phyloP scores from a whole-genome alignment of 306 rosid species.

The Morella rubra region DNA sequence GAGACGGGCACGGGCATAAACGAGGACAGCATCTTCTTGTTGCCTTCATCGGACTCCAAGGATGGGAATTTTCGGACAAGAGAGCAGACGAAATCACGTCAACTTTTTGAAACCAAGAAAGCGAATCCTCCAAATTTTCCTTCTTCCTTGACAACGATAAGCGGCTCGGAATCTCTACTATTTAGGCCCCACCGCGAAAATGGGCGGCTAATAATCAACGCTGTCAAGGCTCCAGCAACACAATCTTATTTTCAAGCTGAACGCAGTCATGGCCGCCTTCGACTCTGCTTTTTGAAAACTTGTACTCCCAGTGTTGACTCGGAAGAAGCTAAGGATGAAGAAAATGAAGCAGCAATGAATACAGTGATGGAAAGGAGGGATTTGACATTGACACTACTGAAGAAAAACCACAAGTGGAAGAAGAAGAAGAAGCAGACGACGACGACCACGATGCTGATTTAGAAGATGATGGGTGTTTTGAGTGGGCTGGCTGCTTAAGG shows the following conservation, averaged over 20 bases:
- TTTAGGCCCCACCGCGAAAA: constrained; percentile 71
- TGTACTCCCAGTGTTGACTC: too few relatives aligned
- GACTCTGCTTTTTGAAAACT: too few relatives aligned
- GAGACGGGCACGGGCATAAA: constrained; percentile 74
- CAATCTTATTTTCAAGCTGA: constrained; percentile 57
- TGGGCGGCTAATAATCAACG: constrained; percentile 68
- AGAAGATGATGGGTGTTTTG: too few relatives aligned
- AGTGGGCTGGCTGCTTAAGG: too few relatives aligned
- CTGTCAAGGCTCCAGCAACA: constrained; percentile 52
- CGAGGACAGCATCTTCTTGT: constrained; percentile 43
- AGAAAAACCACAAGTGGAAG: too few relatives aligned
- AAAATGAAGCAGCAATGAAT: too few relatives aligned
- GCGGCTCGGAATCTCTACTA: constrained; percentile 56
- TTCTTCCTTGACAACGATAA: constrained; percentile 89
- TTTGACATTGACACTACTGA: too few relatives aligned
- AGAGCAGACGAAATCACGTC: constrained; percentile 35
- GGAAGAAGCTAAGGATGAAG: too few relatives aligned
- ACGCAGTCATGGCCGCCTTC: constrained; percentile 80
- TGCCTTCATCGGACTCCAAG: constrained; percentile 8
- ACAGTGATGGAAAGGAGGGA: too few relatives aligned
- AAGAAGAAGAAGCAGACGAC: too few relatives aligned
- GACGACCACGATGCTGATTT: too few relatives aligned
- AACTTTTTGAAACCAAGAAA: constrained; percentile 37
- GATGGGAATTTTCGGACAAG: constrained; percentile 29
- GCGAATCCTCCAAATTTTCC: constrained; percentile 49